Conservation (phyloP, 495 filamentous ascomycete species). For the Aspergillus asperescens region DNA sequence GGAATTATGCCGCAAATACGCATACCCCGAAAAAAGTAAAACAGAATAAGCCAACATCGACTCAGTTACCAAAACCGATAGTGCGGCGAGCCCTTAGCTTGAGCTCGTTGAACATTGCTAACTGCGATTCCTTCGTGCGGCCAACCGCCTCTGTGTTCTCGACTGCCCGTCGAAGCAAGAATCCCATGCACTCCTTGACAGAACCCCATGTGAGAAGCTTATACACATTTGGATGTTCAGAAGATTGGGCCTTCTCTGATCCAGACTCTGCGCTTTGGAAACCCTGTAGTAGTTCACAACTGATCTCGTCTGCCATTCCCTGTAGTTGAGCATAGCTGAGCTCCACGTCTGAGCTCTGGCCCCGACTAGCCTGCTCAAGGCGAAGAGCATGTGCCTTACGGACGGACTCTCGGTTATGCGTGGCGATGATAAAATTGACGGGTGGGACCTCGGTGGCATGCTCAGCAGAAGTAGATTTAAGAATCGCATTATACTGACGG, state of each 20-base stretch:
- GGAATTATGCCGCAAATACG: neutral
- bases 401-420: conserved; percentile 87
- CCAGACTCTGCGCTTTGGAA: conserved; percentile 29
- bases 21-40: conserved; percentile 9
- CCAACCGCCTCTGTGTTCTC: conserved; percentile 89
- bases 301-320: conserved; percentile 96
- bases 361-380: conserved; percentile 42
- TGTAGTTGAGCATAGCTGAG: conserved; percentile 85
- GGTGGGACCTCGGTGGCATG: conserved; percentile 48
- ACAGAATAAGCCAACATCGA: neutral
- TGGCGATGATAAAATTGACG: conserved; percentile 72
- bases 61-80: conserved; percentile 28
- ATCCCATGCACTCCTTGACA: conserved; percentile 90
- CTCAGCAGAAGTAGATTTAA: conserved; percentile 36
- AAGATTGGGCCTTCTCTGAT: conserved; percentile 6
- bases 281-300: conserved; percentile 67
- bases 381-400: conserved; percentile 59
- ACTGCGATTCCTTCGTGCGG: conserved; percentile 66
- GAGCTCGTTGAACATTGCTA: conserved; percentile 70
- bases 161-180: conserved; percentile 74
- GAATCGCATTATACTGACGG: conserved; percentile 49
- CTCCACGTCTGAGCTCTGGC: conserved; percentile 45
- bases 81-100: conserved; percentile 53
- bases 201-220: conserved; percentile 94
- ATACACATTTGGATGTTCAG: conserved; percentile 59